Evolutionary conservation across 2,329 filamentous ascomycete species (phyloP).

Genomic region (Dryadomyces quercivorus): DNA sequence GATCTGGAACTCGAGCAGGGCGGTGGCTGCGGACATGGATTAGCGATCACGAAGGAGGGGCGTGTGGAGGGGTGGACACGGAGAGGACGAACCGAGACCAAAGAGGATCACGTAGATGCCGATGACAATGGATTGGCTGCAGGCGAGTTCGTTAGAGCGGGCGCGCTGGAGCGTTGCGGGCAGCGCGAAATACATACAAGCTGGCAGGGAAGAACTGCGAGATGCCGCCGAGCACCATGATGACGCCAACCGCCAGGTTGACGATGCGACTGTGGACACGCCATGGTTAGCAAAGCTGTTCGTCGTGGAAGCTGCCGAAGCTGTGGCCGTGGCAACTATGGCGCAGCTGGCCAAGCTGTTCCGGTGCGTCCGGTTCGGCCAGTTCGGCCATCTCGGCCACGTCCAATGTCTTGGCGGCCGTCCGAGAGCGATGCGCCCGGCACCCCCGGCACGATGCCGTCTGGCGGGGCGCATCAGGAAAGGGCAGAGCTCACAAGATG

Average conservation of each 20-base stretch:
- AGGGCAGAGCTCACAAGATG: slow-evolving; percentile 57
- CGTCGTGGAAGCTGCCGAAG: too few relatives aligned
- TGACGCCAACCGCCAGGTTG: slow-evolving; percentile 76
- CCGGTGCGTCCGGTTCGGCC: too few relatives aligned
- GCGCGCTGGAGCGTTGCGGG: background rate
- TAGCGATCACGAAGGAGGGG: slow-evolving; percentile 11
- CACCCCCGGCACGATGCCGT: background rate
- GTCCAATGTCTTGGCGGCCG: background rate
- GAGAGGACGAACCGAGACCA: slow-evolving; percentile 55
- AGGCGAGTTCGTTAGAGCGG: slow-evolving; percentile 4
- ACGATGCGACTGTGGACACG: slow-evolving; percentile 70
- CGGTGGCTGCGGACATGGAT: slow-evolving; percentile 40
- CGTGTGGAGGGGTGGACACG: background rate
- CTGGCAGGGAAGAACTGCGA: slow-evolving; percentile 52
- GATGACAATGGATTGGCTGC: slow-evolving; percentile 61
- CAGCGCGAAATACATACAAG: slow-evolving; percentile 38
- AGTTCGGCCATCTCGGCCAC: background rate
- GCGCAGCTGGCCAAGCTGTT: background rate
- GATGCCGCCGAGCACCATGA: slow-evolving; percentile 80
- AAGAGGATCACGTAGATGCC: slow-evolving; percentile 86
- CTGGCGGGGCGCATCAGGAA: background rate
- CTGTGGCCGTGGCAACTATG: too few relatives aligned
- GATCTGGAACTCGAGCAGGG: slow-evolving; percentile 81
- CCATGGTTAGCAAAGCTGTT: slow-evolving; percentile 22
- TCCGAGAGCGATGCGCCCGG: background rate